Base-by-base conservation (phyloP, 495 filamentous ascomycete genomes). In the Tirmania nivea region DNA sequence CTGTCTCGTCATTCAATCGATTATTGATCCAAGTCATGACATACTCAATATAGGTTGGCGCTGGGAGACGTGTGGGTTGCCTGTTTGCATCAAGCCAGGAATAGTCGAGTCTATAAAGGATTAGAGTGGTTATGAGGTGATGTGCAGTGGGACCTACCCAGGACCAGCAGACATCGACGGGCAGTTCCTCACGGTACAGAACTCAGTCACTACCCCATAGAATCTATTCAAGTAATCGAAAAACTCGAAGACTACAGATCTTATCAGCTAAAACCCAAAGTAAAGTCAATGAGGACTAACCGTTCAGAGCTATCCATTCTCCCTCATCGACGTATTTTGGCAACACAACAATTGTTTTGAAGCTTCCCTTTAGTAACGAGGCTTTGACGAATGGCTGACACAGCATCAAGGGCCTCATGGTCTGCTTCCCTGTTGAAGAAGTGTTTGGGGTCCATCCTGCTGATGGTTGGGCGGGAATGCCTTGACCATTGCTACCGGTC, bases 21-120 rank as follows among this genome's bases (percentile, higher is more conserved):
- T 77, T 78, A 53, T 74, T 70, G 60, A 84, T 81, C 81, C 81
- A 86, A 57, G 77, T 79, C 61, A 84, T 74, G 19, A 86, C 80
- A 25, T 80, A 75, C 57, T 76, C 76, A 66, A 85, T 85, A 65
- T 85, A 86, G 51, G 78, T 78, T 19, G 73, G 72, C 10, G 77
- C 77, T 16, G 77, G 75, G 19, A 80, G 75, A 56, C 75, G 74
- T 36, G 69, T 61, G 2, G 69, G 69, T 35, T 69, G 66, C 52
- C 68, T 67, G 20, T 74, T 69, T 49, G 71, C 68, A 60, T 78
- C 74, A 39, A 78, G 77, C 81, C 81, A 86, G 39, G 81, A 81
- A 64, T 84, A 86, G 45, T 77, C 81, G 61, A 81, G 70, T 47
- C 81, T 83, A 59, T 53, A 57, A 25, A 31, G 10, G 21, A 49